Evolutionary conservation across 2,329 filamentous ascomycete species (phyloP).

Genomic region (Stagonosporopsis rhizophila): DNA sequence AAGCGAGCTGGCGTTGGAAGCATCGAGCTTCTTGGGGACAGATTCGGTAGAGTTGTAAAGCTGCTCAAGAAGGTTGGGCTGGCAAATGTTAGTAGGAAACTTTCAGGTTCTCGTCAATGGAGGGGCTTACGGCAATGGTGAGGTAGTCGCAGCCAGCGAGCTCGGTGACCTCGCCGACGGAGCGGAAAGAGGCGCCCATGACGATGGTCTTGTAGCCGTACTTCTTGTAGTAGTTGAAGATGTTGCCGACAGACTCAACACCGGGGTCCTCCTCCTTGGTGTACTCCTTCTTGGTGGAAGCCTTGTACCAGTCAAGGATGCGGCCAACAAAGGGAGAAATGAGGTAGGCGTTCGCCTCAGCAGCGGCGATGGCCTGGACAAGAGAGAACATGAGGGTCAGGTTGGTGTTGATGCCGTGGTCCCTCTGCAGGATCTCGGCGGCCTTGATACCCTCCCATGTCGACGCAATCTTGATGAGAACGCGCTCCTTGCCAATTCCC

Average conservation of each 20-base stretch:
- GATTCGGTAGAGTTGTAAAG: conserved; percentile 81
- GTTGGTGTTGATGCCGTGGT: conserved; percentile 98
- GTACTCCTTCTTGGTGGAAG: conserved; percentile 92
- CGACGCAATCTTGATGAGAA: conserved; percentile 98
- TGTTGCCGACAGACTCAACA: conserved; percentile 89
- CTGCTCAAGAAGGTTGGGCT: conserved; percentile 93
- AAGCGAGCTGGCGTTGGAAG: conserved; percentile 68
- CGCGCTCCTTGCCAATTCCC: conserved; percentile 89
- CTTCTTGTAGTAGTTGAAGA: conserved; percentile 99
- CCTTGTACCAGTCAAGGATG: conserved; percentile 99
- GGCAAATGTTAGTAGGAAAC: conserved; percentile 21
- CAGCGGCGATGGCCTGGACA: conserved; percentile 91
- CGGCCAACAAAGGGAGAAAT: conserved; percentile 99
- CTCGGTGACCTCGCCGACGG: conserved; percentile 95
- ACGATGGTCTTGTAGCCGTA: conserved; percentile 98
- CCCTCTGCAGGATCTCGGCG: conserved; percentile 91
- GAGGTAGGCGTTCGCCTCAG: conserved; percentile 94
- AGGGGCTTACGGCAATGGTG: conserved; percentile 82
- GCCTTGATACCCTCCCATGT: conserved; percentile 99
- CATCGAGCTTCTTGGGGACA: conserved; percentile 93
- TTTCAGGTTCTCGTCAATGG: background rate
- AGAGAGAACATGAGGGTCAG: conserved; percentile 98
- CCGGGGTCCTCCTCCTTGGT: conserved; percentile 88
- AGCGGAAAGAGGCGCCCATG: conserved; percentile 99
- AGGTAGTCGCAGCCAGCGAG: conserved; percentile 98